phyloP scores from a whole-genome alignment of 1,139 yeast genomes.

The Yamadazyma jaroonii region DNA sequence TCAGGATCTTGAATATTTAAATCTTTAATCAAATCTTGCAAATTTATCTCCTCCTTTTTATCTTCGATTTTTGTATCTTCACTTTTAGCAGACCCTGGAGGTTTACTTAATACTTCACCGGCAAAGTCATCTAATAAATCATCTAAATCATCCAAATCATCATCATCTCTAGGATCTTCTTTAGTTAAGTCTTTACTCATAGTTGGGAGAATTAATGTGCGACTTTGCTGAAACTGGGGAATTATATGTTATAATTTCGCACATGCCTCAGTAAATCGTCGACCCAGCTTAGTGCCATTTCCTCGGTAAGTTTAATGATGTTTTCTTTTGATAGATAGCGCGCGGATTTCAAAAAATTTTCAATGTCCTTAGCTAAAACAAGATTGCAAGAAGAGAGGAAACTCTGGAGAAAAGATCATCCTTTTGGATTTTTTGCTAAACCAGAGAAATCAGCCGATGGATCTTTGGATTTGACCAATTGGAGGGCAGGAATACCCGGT shows the following conservation, averaged over 20 bases:
- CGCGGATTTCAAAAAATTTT: slow-evolving; percentile 4
- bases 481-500: slow-evolving; percentile 98
- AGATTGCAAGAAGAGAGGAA: slow-evolving; percentile 88
- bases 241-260: not conserved
- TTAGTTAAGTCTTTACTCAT: slow-evolving; percentile 1
- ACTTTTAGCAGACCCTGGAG: slow-evolving; percentile 46
- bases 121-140: slow-evolving; percentile 76
- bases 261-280: not conserved
- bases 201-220: not conserved
- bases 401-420: slow-evolving; percentile 98
- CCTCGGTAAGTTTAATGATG: too few species aligned
- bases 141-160: slow-evolving; percentile 72
- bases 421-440: slow-evolving; percentile 93
- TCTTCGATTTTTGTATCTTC: slow-evolving; percentile 27
- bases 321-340: too few species aligned
- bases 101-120: slow-evolving; percentile 65
- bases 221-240: not conserved
- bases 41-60: slow-evolving; percentile 43
- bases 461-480: slow-evolving; percentile 72
- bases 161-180: slow-evolving; percentile 28
- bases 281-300: not conserved
- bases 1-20: slow-evolving; percentile 59
- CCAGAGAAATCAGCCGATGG: slow-evolving; percentile 81
- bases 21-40: slow-evolving; percentile 57
- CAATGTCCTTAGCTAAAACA: slow-evolving; percentile 61